phyloP scores from a whole-genome alignment of 768 basidiomycete genomes.

The Amanita thiersii region DNA sequence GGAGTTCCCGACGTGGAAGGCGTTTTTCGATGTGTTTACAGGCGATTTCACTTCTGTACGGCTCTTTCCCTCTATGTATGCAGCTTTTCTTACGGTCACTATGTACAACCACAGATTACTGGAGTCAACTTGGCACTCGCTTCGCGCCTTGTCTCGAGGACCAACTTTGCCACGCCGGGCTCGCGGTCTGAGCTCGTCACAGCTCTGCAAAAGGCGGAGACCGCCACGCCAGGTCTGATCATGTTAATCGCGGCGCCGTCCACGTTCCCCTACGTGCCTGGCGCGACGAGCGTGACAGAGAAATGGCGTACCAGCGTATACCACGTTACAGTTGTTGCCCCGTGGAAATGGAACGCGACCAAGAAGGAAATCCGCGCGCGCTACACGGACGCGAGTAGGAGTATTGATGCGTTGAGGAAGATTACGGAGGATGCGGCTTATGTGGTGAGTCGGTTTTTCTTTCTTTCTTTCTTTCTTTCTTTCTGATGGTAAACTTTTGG shows the following conservation, averaged over 20 bases:
- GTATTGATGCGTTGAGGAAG: slow-evolving; percentile 30
- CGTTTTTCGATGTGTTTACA: slow-evolving; percentile 31
- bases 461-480: slow-evolving; percentile 1
- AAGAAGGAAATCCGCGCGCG: slow-evolving; percentile 21
- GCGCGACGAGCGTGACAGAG: slow-evolving; percentile 32
- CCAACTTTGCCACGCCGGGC: slow-evolving; percentile 25
- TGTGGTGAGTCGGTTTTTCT: slow-evolving; percentile 20
- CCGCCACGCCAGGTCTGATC: slow-evolving; percentile 29
- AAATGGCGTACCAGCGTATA: slow-evolving; percentile 38
- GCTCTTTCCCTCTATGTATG: slow-evolving; percentile 3
- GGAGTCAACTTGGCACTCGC: slow-evolving; percentile 32
- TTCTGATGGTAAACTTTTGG: not conserved
- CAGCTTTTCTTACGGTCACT: slow-evolving; percentile 2
- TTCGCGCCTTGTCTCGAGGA: slow-evolving; percentile 34
- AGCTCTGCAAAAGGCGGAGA: slow-evolving; percentile 26
- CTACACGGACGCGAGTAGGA: slow-evolving; percentile 25
- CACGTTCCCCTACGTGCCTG: slow-evolving; percentile 22
- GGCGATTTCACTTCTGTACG: slow-evolving; percentile 29
- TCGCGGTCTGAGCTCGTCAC: slow-evolving; percentile 23
- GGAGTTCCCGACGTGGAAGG: slow-evolving; percentile 32
- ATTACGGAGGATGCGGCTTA: slow-evolving; percentile 40
- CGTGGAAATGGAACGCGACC: slow-evolving; percentile 41
- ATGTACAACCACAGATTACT: slow-evolving; percentile 20
- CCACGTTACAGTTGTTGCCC: slow-evolving; percentile 33
- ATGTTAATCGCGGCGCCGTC: slow-evolving; percentile 32